Base-by-base conservation (phyloP, 768 basidiomycete genomes). In the Calvatia gigantea region DNA sequence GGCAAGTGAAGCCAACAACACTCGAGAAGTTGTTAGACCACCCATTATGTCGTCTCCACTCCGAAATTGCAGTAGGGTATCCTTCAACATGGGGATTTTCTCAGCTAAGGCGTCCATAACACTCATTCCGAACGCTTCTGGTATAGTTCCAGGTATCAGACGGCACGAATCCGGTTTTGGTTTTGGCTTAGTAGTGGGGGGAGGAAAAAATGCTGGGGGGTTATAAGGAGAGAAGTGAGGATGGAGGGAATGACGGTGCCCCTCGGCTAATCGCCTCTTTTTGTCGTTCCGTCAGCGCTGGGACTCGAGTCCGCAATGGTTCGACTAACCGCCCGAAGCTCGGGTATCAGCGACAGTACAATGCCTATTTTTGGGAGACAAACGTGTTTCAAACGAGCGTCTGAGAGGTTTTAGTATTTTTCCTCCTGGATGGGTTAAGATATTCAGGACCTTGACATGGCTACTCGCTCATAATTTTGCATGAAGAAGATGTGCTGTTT, bases 1-100 rank as follows among this genome's bases (percentile, higher is more conserved):
- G 6, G 55, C 56, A 5, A 64, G 23, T 0, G 68, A 33, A n/a
- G 39, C 51, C 17, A 52, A 11, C 17, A 52, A 12, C 6, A n/a
- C 39, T 14, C n/a, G 15, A 4, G 51, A 29, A 29, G 7, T 12
- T 11, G 51, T 29, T 19, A 51, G 27, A 28, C 32, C 6, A 0
- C 28, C 23, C 38, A 4, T 8, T 6, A 4, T 9, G 41, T 9
- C 3, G 11, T 11, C 29, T 31, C 25, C 19, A 32, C 2, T 25
- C 23, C 6, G 17, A 8, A 29, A 2, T n/a, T 11, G 31, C 3
- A 4, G 1, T 11, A 50, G 17, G 11, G 38, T 11, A 2, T 6
- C 11, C 14, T 23, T 21, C 8, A 50, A 25, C 6, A 15, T n/a
- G 21, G 33, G 21, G 2, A 37, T 9, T 6, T 25, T 38, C 32